Percentiles rank a stretch among this genome's conserved stretches.
Evolutionary conservation across 2,329 filamentous ascomycete genomes (phyloP).

Genomic region (Aspergillus fructus): DNA sequence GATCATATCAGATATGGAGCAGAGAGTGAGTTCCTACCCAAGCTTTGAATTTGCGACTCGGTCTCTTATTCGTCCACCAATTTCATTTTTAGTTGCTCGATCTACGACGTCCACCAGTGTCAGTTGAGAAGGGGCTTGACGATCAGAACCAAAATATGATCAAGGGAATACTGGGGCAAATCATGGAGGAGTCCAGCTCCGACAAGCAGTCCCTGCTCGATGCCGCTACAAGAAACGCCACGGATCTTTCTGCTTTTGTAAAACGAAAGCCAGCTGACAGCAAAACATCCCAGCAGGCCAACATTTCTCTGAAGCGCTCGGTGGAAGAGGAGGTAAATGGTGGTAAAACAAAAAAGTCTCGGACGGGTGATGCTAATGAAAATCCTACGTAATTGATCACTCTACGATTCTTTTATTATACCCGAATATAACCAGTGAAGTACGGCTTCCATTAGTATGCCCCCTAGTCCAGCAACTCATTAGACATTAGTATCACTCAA

Average conservation of each 20-base stretch:
- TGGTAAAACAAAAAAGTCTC: slow-evolving; percentile 26
- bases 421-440: not conserved
- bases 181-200: slow-evolving; percentile 55
- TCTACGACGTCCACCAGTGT: slow-evolving; percentile 55
- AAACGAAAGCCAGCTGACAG: slow-evolving; percentile 49
- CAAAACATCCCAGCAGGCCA: slow-evolving; percentile 13
- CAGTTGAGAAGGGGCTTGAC: slow-evolving; percentile 39
- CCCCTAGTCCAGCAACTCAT: not conserved
- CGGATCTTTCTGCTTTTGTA: slow-evolving; percentile 59
- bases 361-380: slow-evolving; percentile 15
- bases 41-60: not conserved
- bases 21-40: slow-evolving; percentile 45
- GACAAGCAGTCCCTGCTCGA: slow-evolving; percentile 55
- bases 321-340: slow-evolving; percentile 23
- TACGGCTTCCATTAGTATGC: not conserved
- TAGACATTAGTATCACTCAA: not conserved
- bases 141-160: slow-evolving; percentile 45
- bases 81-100: slow-evolving; percentile 49
- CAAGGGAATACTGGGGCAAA: slow-evolving; percentile 57
- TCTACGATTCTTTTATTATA: slow-evolving; percentile 4
- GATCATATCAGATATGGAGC: slow-evolving; percentile 62
- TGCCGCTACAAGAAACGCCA: slow-evolving; percentile 56
- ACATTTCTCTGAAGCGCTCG: slow-evolving; percentile 29
- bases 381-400: not conserved
- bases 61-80: slow-evolving; percentile 7